Conservation (phyloP, 192 early-diverging fungal species). For the Spinellus fusiger region DNA sequence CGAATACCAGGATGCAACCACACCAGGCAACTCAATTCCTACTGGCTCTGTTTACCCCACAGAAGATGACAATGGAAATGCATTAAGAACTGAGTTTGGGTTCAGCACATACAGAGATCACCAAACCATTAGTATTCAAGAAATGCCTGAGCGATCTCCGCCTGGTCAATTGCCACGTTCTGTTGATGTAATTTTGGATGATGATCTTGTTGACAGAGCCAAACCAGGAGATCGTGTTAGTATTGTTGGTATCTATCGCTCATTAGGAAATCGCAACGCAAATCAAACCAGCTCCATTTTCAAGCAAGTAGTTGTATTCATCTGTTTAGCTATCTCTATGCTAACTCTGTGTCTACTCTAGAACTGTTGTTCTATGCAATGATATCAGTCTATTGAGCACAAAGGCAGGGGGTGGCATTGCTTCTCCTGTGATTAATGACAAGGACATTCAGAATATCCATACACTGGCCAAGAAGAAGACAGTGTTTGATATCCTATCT, state of each 20-base stretch:
- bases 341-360: constrained; percentile 22
- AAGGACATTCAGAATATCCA: constrained; percentile 84
- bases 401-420: constrained; percentile 69
- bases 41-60: constrained; percentile 87
- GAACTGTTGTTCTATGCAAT: constrained; percentile 86
- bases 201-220: constrained; percentile 90
- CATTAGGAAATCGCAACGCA: constrained; percentile 74
- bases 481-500: constrained; percentile 77
- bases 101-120: constrained; percentile 84
- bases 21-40: constrained; percentile 59
- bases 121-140: constrained; percentile 91
- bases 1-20: constrained; percentile 85
- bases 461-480: constrained; percentile 58
- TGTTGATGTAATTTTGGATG: constrained; percentile 91
- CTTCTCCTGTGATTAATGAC: constrained; percentile 68
- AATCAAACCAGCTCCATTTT: constrained; percentile 79
- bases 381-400: constrained; percentile 69
- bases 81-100: constrained; percentile 90
- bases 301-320: constrained; percentile 38
- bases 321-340: background rate
- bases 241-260: constrained; percentile 89
- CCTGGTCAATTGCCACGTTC: constrained; percentile 90
- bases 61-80: constrained; percentile 89
- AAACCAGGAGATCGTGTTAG: constrained; percentile 97
- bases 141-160: constrained; percentile 98